Base-by-base conservation (phyloP, 2,329 filamentous ascomycete genomes). In the Alternaria triticina region DNA sequence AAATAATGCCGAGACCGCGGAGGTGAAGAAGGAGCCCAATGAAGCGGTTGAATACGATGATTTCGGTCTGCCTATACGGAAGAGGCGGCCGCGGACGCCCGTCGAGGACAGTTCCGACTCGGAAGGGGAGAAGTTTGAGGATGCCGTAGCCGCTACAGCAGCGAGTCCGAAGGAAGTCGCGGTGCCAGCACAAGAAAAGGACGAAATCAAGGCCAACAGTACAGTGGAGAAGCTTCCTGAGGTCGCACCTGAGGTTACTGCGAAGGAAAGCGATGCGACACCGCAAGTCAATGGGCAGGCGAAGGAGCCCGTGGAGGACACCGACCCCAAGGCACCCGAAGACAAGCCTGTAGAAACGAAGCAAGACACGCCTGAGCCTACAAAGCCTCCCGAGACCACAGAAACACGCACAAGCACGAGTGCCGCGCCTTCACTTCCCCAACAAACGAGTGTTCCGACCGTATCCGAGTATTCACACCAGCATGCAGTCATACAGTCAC, bases 401-500 rank as follows among this genome's bases (percentile, higher is more conserved):
- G 59, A 65, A 17, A 56, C 61, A n/a, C 57, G 54, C 22, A 70
- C 62, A 30, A 70, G 63, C 55, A 54, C 62, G 20, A 62, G n/a
- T 17, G 27, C 62, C 22, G 20, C 62, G 11, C 45, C 60, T 25
- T 40, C 27, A n/a, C 66, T 64, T 23, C 66, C 52, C 17, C 66
- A 59, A 28, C 66, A 65, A 66, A 59, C 59, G 22, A 70, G 64
- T 55, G 57, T 64, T 17, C 56, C 58, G 28, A 58, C 68, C 43
- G 77, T 89, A 17, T 97, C 94, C 10, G 94, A 97, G 80, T 98
- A 92, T 85, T 98, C 96, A 1, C 95, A 99, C 77, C 94, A 97
- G 80, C 89, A 90, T 68, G 82, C 94, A 52, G 86, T 89, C 10
- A 82, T 86, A 15, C 84, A 88, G 15, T 66, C 84, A 7, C 75